These are phyloP conservation scores for Bombardia bombarda DNA, from an alignment of 495 filamentous ascomycete species.

Conservation along the genomic window DNA sequence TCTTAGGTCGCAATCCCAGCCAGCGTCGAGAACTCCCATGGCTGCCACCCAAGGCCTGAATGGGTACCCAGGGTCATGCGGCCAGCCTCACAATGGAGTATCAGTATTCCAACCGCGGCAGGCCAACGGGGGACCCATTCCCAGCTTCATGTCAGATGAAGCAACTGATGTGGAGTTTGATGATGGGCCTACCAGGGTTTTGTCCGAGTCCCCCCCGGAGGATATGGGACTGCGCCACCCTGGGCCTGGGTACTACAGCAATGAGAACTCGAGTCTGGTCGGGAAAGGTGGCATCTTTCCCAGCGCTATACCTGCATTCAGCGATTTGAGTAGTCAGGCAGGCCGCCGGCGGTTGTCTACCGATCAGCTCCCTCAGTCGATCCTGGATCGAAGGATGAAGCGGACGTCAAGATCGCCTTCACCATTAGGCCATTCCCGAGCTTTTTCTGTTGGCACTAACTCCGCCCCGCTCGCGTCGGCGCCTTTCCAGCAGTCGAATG, in stretches of 20 bases:
- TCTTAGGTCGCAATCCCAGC: constrained; percentile 50
- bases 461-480: constrained; percentile 28
- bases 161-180: constrained; percentile 28
- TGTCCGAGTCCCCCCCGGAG: constrained; percentile 31
- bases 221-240: constrained; percentile 30
- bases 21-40: constrained; percentile 38
- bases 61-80: constrained; percentile 13
- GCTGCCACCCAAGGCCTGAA: constrained; percentile 8
- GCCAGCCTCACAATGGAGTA: constrained; percentile 23
- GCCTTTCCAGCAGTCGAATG: constrained; percentile 22
- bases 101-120: constrained; percentile 27
- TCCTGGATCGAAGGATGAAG: constrained; percentile 42
- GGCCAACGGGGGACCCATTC: constrained; percentile 33
- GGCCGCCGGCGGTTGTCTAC: constrained; percentile 37
- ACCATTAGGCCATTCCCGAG: constrained; percentile 39
- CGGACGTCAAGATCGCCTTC: constrained; percentile 48
- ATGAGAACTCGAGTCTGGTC: constrained; percentile 23
- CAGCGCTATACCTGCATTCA: constrained; percentile 33
- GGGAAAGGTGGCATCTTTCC: constrained; percentile 24
- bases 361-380: constrained; percentile 41
- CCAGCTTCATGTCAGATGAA: constrained; percentile 43
- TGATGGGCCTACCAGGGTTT: constrained; percentile 19
- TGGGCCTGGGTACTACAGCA: constrained; percentile 36
- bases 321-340: constrained; percentile 28
- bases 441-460: constrained; percentile 33